A percentile compares a stretch with the other conserved stretches of the same genome.
These are phyloP conservation scores for Pichia cactophila DNA, from an alignment of 1,139 yeast genomes.

Conservation along the genomic window DNA sequence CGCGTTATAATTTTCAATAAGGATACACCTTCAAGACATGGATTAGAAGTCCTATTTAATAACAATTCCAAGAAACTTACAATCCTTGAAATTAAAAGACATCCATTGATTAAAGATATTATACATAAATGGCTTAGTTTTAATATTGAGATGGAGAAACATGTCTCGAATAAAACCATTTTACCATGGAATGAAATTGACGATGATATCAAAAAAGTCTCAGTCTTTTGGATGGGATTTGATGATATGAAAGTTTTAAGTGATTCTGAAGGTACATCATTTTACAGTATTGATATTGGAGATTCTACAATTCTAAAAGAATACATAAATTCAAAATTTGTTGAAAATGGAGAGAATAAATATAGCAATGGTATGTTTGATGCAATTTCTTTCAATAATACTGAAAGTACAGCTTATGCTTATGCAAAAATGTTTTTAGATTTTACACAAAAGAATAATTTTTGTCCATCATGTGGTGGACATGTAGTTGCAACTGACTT, in stretches of 20 bases:
- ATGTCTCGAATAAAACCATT: not conserved
- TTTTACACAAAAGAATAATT: slow-evolving; percentile 70
- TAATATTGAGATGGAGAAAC: slow-evolving; percentile 4
- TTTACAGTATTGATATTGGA: slow-evolving; percentile 68
- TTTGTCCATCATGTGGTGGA: slow-evolving; percentile 86
- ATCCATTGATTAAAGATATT: not conserved
- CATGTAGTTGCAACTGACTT: slow-evolving; percentile 66
- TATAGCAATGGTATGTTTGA: slow-evolving; percentile 19
- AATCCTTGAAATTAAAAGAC: not conserved
- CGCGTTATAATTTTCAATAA: slow-evolving; percentile 10
- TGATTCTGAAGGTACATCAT: slow-evolving; percentile 38
- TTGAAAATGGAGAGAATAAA: not conserved
- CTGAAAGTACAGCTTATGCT: slow-evolving; percentile 62
- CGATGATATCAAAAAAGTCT: slow-evolving; percentile 4
- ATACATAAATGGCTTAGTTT: slow-evolving; percentile 7
- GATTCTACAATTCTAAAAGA: slow-evolving; percentile 8
- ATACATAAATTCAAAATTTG: not conserved
- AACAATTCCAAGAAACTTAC: not conserved
- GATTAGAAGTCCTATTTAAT: slow-evolving; percentile 4
- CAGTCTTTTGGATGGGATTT: slow-evolving; percentile 12
- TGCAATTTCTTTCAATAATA: slow-evolving; percentile 30
- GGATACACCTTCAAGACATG: not conserved
- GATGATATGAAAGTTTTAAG: slow-evolving; percentile 4
- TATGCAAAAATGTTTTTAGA: slow-evolving; percentile 82
- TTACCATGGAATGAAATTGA: slow-evolving; percentile 1